A percentile compares a stretch with the other conserved stretches of the same genome.
phyloP scores from a whole-genome alignment of 306 rosid species.

The Trifolium repens region DNA sequence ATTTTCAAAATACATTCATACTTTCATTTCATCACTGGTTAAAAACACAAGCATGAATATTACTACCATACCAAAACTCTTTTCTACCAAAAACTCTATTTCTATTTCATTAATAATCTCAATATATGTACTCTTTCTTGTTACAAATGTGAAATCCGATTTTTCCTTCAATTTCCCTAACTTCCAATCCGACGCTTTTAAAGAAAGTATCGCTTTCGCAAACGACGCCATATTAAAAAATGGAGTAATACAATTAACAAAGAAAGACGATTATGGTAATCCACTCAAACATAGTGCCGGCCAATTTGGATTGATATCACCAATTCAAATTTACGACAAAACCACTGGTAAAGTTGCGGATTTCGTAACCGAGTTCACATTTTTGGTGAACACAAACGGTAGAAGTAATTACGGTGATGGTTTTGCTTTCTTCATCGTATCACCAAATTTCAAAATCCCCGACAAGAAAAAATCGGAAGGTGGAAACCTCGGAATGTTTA shows the following conservation, averaged over 20 bases:
- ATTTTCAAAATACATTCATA: not conserved
- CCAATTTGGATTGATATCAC: not conserved
- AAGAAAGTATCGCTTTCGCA: not conserved
- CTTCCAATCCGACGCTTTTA: not conserved
- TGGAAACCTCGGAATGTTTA: constrained; percentile 42
- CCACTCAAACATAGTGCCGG: constrained; percentile 39
- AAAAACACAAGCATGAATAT: constrained; percentile 5
- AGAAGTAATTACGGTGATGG: constrained; percentile 44
- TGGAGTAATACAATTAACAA: constrained; percentile 10
- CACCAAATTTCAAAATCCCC: constrained; percentile 38
- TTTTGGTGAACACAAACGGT: not conserved
- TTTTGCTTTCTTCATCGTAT: constrained; percentile 55
- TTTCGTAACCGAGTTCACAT: constrained; percentile 33
- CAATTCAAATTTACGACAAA: constrained; percentile 29
- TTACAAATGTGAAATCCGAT: constrained; percentile 15
- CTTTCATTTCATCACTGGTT: not conserved
- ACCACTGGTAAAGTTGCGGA: not conserved
- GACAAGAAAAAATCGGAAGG: constrained; percentile 38
- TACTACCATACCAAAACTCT: not conserved
- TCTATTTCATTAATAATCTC: not conserved
- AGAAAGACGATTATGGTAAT: not conserved
- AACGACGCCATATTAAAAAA: constrained; percentile 4
- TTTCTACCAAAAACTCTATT: not conserved
- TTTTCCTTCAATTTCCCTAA: constrained; percentile 27
- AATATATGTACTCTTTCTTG: constrained; percentile 7